Evolutionary conservation across 2,329 filamentous ascomycete species (phyloP).

Genomic region (Rhinocladiella similis): DNA sequence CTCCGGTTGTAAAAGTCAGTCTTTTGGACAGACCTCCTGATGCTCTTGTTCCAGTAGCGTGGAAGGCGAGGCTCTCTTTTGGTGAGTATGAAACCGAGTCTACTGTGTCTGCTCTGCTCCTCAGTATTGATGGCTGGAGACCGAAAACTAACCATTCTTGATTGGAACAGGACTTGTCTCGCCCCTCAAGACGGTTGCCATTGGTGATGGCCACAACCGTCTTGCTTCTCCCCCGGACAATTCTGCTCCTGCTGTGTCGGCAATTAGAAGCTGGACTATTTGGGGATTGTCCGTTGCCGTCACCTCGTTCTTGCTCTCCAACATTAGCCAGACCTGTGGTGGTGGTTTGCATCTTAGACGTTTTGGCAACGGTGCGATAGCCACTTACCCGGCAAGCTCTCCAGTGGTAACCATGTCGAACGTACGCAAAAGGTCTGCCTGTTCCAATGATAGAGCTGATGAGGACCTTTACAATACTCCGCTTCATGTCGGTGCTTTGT

Average conservation of each 20-base stretch:
- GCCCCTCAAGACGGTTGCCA: conserved; percentile 46
- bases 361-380: too few species aligned
- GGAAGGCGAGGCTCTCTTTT: not conserved
- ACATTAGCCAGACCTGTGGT: not conserved
- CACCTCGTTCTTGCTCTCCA: not conserved
- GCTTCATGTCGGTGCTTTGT: conserved; percentile 2
- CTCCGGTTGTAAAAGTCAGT: not conserved
- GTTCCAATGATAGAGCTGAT: conserved; percentile 42
- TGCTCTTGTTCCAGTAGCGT: not conserved
- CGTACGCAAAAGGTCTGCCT: conserved; percentile 37
- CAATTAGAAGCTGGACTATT: conserved; percentile 23
- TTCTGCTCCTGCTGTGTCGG: conserved; percentile 42
- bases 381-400: too few species aligned
- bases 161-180: conserved; percentile 47
- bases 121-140: too few species aligned
- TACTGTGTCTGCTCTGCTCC: too few species aligned
- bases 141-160: not conserved
- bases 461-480: conserved; percentile 38
- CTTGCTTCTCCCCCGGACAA: conserved; percentile 34
- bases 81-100: not conserved
- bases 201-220: conserved; percentile 43
- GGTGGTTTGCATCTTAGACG: too few species aligned
- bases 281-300: conserved; percentile 1
- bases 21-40: not conserved
- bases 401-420: too few species aligned